Evolutionary conservation across 106 monocot genomes (phyloP), one percentile per base, ranked within the genome.

Genomic region (Allium fistulosum): DNA sequence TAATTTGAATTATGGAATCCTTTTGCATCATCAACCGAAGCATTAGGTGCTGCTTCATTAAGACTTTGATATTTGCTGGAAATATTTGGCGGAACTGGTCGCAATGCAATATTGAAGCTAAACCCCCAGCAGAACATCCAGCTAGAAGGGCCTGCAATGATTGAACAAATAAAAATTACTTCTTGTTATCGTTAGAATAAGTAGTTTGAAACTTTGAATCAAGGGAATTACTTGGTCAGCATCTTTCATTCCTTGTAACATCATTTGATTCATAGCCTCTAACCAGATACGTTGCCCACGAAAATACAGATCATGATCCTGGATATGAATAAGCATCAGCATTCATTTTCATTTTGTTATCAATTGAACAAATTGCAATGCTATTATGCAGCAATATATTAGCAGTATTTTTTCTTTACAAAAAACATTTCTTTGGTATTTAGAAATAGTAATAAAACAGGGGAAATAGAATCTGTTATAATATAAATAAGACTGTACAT

Each of bases 261-360:
- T 76, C 9, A 93, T 69, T 13, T 88, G 85, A 57, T 88, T 83
- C 61, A 93, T 83, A 8, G 80, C 83, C 69, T 80, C 83, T 72
- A 53, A 64, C 85, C 83, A 93, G 27, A 93, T 93, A 57, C 88
- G 88, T 57, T 81, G 80, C 11, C 93, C 93, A 57, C 88, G 80
- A 51, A 66, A 66, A 66, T 66, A 66, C 18, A 66, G 49, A 13
- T 22, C 65, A 17, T n/a, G 11, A 17, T 17, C 65, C 65, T 66
- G 11, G 49, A 66, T 22, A 50, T 18, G 51, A 66, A 51, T 50
- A 18, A 51, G 7, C 9, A 18, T 66, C 10, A 66, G 50, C 65
- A 22, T 18, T 15, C 9, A 50, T 50, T 49, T 37, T 5, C 37
- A 37, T 37, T 37, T 37, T 37, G 5, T 37, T 37, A 37, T 37